phyloP scores from a whole-genome alignment of 352 stramenopile genomes.

The Pythium aristosporum region DNA sequence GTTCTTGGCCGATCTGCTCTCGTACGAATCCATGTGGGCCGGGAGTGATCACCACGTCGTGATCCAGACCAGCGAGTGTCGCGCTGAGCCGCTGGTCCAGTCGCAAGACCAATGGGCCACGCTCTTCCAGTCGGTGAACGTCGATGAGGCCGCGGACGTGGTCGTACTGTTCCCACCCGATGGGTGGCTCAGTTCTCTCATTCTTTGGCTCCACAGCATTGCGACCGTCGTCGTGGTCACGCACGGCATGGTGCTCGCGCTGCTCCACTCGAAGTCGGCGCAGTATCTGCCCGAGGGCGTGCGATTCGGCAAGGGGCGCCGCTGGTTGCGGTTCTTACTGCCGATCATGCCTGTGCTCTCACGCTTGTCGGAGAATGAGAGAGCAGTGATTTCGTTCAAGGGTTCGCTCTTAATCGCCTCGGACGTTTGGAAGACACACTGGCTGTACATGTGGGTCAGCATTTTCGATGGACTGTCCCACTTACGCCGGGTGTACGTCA shows the following conservation, averaged over 20 bases:
- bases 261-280: constrained; percentile 36
- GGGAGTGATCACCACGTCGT: constrained; percentile 41
- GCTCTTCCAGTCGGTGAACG: constrained; percentile 41
- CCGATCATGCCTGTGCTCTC: constrained; percentile 42
- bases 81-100: constrained; percentile 34
- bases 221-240: constrained; percentile 41
- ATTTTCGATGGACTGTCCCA: constrained; percentile 46
- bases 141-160: constrained; percentile 41
- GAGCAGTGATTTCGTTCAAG: constrained; percentile 49
- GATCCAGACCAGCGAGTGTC: constrained; percentile 50
- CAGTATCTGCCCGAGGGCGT: constrained; percentile 40
- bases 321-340: constrained; percentile 37
- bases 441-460: constrained; percentile 56
- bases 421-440: constrained; percentile 65
- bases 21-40: constrained; percentile 48
- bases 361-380: constrained; percentile 32
- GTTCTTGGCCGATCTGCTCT: constrained; percentile 58
- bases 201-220: constrained; percentile 41
- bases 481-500: constrained; percentile 43
- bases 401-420: constrained; percentile 50
- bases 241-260: constrained; percentile 38
- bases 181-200: constrained; percentile 32
- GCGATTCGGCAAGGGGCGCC: constrained; percentile 30
- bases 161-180: constrained; percentile 40
- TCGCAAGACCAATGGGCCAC: constrained; percentile 34